A percentile compares a stretch with the other conserved stretches of the same genome.
These are phyloP conservation scores for Umbelopsis ramanniana DNA, from an alignment of 192 early-diverging fungal genomes.

Conservation along the genomic window DNA sequence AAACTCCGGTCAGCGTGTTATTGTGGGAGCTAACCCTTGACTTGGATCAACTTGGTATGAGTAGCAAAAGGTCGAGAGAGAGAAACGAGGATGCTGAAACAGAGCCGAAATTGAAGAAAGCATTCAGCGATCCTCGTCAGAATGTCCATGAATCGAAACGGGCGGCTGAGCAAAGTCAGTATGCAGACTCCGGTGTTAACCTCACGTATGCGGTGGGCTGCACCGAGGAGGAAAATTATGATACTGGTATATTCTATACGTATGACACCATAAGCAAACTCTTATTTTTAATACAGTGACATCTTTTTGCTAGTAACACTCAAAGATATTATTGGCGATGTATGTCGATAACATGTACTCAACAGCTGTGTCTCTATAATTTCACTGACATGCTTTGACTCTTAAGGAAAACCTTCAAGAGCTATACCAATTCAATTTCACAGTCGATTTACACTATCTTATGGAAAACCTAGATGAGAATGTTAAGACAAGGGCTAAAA, in stretches of 20 bases:
- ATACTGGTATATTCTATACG: not conserved
- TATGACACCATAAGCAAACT: no score
- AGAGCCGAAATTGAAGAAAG: not conserved
- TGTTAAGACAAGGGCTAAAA: constrained; percentile 1
- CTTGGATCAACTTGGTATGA: not conserved
- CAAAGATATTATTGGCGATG: constrained; percentile 2
- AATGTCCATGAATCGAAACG: not conserved
- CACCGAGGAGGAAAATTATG: not conserved
- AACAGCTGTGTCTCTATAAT: not conserved
- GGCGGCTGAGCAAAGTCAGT: not conserved
- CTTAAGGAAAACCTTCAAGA: constrained; percentile 3
- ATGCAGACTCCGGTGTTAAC: constrained; percentile 12
- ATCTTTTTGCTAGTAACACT: not conserved
- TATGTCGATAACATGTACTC: not conserved
- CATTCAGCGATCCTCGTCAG: not conserved
- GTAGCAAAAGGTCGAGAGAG: not conserved
- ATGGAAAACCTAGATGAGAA: not conserved
- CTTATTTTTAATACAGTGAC: not conserved
- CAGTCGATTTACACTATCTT: not conserved
- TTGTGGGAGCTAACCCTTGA: not conserved
- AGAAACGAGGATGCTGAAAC: not conserved
- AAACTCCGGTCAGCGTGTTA: not conserved
- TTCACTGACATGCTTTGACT: not conserved
- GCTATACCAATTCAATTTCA: constrained; percentile 15
- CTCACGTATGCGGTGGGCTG: not conserved